phyloP scores from a whole-genome alignment of 1,139 yeast genomes.

The Taphrina flavorubra region DNA sequence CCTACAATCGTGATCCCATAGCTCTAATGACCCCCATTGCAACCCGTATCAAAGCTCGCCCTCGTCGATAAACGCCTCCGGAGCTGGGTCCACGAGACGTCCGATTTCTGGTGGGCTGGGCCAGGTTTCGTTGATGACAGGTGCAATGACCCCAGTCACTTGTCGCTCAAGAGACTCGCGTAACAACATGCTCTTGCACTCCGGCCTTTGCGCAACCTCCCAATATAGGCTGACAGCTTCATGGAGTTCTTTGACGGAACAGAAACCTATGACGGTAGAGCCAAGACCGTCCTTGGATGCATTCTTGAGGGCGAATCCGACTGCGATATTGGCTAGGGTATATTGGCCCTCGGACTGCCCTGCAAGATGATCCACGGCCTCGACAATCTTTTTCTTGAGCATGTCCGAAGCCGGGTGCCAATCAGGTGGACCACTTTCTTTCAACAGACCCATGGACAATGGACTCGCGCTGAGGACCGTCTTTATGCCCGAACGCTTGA shows the following conservation, averaged over 20 bases:
- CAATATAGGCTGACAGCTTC: constrained; percentile 29
- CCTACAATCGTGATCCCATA: too few species aligned
- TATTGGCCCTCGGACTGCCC: constrained; percentile 55
- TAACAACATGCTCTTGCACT: background rate
- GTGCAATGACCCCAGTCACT: constrained; percentile 13
- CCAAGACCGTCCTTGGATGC: constrained; percentile 18
- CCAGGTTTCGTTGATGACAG: constrained; percentile 36
- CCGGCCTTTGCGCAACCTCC: background rate
- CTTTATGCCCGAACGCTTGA: constrained; percentile 60
- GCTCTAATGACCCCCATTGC: too few species aligned
- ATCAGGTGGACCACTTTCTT: constrained; percentile 67
- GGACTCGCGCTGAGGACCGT: constrained; percentile 79
- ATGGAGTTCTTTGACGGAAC: constrained; percentile 19
- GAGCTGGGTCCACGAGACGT: constrained; percentile 24
- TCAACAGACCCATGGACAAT: constrained; percentile 81
- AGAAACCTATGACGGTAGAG: constrained; percentile 34
- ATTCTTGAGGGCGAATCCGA: constrained; percentile 69
- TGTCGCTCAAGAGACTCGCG: constrained; percentile 15
- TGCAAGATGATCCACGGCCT: constrained; percentile 63
- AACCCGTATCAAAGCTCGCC: background rate
- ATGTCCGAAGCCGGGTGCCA: constrained; percentile 82
- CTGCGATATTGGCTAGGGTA: constrained; percentile 81
- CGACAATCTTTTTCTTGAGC: constrained; percentile 55
- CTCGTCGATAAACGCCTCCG: constrained; percentile 5
- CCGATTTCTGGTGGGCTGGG: constrained; percentile 35